Base-by-base conservation (phyloP, 768 basidiomycete species). In the Calocybe indica region DNA sequence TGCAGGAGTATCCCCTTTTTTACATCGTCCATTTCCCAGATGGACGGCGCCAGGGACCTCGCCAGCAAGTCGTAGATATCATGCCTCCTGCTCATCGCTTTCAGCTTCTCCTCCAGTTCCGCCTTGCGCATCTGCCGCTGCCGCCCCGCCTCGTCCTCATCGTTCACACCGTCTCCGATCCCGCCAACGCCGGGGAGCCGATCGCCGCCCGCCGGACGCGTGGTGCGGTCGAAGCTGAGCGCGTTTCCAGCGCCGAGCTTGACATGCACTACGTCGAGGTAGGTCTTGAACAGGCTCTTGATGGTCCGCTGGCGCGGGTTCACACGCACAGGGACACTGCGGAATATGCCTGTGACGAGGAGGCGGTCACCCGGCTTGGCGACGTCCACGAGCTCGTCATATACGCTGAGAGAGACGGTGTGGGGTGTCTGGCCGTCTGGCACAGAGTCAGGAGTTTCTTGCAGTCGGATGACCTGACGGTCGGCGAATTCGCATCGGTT, bases 341-440 rank as follows among this genome's bases (percentile, higher is more conserved):
- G 76, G 75, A 92, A 98, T 57, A 99, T 93, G 38, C 95, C 96
- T 9, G 88, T 90, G 37, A 98, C 83, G 45, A 86, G 68, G 31
- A 99, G 73, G 8, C 96, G 76, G 63, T 98, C 96, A 58, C 96
- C 96, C 1, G 96, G 96, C 64, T 97, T 98, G 37, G 87, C 67
- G n/a, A 93, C 78, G 59, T 98, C 96, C 34, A 98, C 95, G 3
- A 99, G 80, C 62, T 99, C 96, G 60, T 99, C 95, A 60, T 99
- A 98, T n/a, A 91, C 90, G 63, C 93, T 94, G 46, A 98, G 69
- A 0, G 91, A 93, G 45, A 99, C 94, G 0, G 95, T 98, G 56
- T 97, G 94, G 0, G 96, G 96, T 0, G 96, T 98, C 63, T 98
- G 95, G 2, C 96, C 96, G 64, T 97, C 95, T 5, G 95, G 95